These are phyloP conservation scores for Rhytidiadelphus loreus DNA, from an alignment of 225 moss, liverwort and hornwort species.

Conservation along the genomic window DNA sequence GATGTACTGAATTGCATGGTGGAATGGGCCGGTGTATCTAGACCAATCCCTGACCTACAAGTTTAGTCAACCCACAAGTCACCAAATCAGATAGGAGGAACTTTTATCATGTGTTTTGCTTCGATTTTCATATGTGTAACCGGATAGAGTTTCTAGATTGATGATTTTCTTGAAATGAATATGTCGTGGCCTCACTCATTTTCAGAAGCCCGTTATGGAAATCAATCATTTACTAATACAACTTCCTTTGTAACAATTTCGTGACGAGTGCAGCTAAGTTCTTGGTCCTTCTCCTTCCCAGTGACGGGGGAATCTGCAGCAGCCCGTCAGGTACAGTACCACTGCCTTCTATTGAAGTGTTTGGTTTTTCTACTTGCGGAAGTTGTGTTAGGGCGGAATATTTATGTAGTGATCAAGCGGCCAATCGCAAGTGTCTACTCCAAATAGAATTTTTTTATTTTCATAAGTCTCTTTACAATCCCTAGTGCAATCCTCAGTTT, in stretches of 20 bases:
- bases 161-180: background rate
- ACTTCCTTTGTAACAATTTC: background rate
- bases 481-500: background rate
- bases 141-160: background rate
- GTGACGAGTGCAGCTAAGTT: slow-evolving; percentile 62
- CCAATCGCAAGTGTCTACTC: background rate
- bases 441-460: background rate
- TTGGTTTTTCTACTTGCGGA: background rate
- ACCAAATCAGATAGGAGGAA: background rate
- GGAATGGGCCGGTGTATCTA: background rate
- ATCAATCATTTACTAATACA: background rate
- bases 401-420: background rate
- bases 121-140: background rate
- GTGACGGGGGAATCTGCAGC: slow-evolving; percentile 47
- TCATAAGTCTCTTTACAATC: background rate
- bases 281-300: slow-evolving; percentile 83
- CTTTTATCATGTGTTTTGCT: background rate
- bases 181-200: background rate
- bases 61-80: background rate
- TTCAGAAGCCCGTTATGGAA: background rate
- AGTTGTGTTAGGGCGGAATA: background rate
- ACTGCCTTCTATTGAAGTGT: background rate
- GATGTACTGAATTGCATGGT: background rate
- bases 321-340: slow-evolving; percentile 53
- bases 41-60: background rate